Percentiles rank a stretch among this genome's conserved stretches.
phyloP scores from a whole-genome alignment of 176 grass and related monocot species.

The Aegilops tauschii region DNA sequence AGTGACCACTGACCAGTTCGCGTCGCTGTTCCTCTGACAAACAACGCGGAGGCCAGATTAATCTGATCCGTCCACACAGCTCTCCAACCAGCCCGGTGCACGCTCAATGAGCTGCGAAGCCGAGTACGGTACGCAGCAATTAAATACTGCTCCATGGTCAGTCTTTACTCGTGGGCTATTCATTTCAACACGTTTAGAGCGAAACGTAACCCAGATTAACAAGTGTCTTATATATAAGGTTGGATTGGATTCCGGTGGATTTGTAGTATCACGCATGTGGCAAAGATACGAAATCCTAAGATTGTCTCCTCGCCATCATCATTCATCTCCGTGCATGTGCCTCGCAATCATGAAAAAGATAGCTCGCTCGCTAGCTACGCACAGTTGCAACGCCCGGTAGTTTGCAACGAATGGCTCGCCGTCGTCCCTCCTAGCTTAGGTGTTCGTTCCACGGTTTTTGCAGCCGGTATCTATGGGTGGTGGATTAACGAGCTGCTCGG shows the following conservation, averaged over 20 bases:
- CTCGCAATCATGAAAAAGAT: not conserved
- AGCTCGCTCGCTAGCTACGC: too few relatives aligned
- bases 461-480: too few relatives aligned
- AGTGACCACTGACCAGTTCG: not conserved
- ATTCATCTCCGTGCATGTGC: not conserved
- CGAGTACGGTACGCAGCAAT: too few relatives aligned
- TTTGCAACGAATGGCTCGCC: too few relatives aligned
- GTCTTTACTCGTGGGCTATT: not conserved
- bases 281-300: not conserved
- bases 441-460: too few relatives aligned
- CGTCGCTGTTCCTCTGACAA: not conserved
- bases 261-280: not conserved
- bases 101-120: too few relatives aligned
- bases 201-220: not conserved
- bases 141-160: too few relatives aligned
- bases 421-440: too few relatives aligned
- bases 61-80: not conserved
- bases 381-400: too few relatives aligned
- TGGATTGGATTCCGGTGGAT: not conserved
- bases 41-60: not conserved
- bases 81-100: not conserved
- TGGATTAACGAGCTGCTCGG: too few relatives aligned
- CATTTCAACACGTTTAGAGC: not conserved
- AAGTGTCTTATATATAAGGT: not conserved
- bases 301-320: not conserved